Conservation (phyloP, 2,329 filamentous ascomycete genomes). For the Metarhizium guizhouense region DNA sequence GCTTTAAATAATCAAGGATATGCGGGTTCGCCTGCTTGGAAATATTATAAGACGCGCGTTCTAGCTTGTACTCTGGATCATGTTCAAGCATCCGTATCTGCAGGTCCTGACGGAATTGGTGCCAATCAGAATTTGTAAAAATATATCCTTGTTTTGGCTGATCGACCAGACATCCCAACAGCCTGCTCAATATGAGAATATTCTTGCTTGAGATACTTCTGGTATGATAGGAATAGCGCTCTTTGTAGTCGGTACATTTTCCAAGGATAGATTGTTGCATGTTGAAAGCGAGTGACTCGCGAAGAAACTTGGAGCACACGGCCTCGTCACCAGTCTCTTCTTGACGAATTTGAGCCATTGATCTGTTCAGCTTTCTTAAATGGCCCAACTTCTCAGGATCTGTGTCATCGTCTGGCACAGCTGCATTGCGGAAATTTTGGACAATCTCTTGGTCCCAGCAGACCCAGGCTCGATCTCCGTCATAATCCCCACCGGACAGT, state of each 20-base stretch:
- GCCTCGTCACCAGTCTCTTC: constrained; percentile 18
- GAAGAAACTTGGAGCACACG: constrained; percentile 36
- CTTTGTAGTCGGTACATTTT: constrained; percentile 54
- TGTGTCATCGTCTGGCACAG: constrained; percentile 13
- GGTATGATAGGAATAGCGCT: constrained; percentile 51
- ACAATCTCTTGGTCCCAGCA: constrained; percentile 65
- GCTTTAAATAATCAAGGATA: constrained; percentile 56
- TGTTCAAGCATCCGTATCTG: constrained; percentile 10
- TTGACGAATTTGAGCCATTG: constrained; percentile 34
- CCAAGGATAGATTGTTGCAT: constrained; percentile 51
- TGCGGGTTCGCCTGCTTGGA: constrained; percentile 26
- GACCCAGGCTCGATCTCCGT: constrained; percentile 70
- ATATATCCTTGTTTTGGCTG: constrained; percentile 44
- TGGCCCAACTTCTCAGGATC: constrained; percentile 38
- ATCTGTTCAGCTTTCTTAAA: constrained; percentile 38
- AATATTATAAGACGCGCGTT: constrained; percentile 4
- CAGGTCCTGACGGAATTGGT: constrained; percentile 19
- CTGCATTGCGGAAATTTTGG: constrained; percentile 55
- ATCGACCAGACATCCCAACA: constrained; percentile 48
- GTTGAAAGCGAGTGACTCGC: constrained; percentile 47
- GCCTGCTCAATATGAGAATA: constrained; percentile 40
- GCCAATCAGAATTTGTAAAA: constrained; percentile 36
- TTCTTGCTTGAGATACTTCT: constrained; percentile 35
- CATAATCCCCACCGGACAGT: constrained; percentile 73
- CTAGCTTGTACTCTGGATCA: constrained; percentile 36